phyloP scores from a whole-genome alignment of 2,329 filamentous ascomycete species.

The Gaeumannomyces tritici region DNA sequence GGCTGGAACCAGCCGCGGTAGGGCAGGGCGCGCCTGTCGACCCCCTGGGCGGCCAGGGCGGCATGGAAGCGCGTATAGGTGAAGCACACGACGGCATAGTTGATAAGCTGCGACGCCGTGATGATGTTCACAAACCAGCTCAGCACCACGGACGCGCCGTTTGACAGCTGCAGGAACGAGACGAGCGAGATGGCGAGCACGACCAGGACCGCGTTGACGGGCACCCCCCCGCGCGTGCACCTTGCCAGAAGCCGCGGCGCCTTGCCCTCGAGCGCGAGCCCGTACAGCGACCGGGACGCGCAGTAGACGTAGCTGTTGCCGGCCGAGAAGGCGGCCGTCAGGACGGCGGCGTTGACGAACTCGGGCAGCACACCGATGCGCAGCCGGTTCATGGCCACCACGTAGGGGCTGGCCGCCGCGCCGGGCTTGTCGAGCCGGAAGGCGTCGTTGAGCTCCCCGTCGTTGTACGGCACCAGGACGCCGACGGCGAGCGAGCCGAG shows the following conservation, averaged over 20 bases:
- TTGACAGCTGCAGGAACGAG: constrained; percentile 27
- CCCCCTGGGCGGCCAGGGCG: constrained; percentile 41
- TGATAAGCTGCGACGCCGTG: constrained; percentile 28
- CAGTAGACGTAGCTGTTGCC: constrained; percentile 44
- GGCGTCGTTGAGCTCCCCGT: constrained; percentile 40
- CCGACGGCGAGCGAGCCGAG: constrained; percentile 53
- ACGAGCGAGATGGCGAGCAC: constrained; percentile 24
- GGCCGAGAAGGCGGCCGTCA: constrained; percentile 21
- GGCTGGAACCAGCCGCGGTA: constrained; percentile 42
- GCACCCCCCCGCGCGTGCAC: constrained; percentile 34
- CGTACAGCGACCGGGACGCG: constrained; percentile 38
- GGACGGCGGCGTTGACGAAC: constrained; percentile 45
- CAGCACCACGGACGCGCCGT: constrained; percentile 24
- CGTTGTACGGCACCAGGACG: constrained; percentile 49
- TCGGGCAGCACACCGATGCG: constrained; percentile 42
- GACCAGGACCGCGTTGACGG: constrained; percentile 22
- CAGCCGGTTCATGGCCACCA: constrained; percentile 25
- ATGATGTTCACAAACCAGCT: constrained; percentile 26
- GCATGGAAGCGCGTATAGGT: constrained; percentile 38
- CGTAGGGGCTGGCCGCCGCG: constrained; percentile 31
- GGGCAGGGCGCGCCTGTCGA: constrained; percentile 29
- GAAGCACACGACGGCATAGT: constrained; percentile 33
- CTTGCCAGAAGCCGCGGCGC: constrained; percentile 30
- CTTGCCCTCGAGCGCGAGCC: constrained; percentile 38
- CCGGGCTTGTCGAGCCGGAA: constrained; percentile 38